These are phyloP conservation scores for Phyllachora maydis DNA, from an alignment of 2,329 filamentous ascomycete species.

Conservation along the genomic window DNA sequence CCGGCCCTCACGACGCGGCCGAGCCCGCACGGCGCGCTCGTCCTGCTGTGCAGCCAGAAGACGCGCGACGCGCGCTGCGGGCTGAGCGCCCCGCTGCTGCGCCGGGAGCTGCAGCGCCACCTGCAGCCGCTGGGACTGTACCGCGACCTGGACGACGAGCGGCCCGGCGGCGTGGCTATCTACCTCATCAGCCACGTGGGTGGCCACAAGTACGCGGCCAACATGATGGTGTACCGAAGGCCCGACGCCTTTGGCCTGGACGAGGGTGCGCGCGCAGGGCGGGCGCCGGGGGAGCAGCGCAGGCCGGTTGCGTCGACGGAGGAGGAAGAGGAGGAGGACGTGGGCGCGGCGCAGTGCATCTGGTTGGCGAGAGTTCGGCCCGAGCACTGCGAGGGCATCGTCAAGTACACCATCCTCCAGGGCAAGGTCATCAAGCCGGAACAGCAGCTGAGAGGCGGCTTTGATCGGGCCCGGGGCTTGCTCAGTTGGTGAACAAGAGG, in stretches of 20 bases:
- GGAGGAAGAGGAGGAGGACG: constrained; percentile 15
- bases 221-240: constrained; percentile 75
- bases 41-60: constrained; percentile 83
- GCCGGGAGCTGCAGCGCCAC: constrained; percentile 75
- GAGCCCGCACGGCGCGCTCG: constrained; percentile 67
- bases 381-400: constrained; percentile 82
- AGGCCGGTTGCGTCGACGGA: constrained; percentile 8
- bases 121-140: constrained; percentile 67
- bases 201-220: constrained; percentile 90
- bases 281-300: constrained; percentile 13
- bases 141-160: constrained; percentile 70
- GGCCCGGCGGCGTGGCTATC: constrained; percentile 81
- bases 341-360: constrained; percentile 68
- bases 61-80: constrained; percentile 92
- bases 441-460: constrained; percentile 70
- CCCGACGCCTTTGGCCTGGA: constrained; percentile 35
- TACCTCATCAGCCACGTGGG: constrained; percentile 96
- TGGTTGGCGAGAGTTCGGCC: constrained; percentile 75
- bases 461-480: constrained; percentile 61
- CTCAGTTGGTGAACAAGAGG: constrained; percentile 88
- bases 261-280: constrained; percentile 15
- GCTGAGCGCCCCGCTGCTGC: constrained; percentile 77
- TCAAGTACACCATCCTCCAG: constrained; percentile 74
- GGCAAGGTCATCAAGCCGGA: constrained; percentile 88
- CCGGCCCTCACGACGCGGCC: constrained; percentile 26